These are phyloP conservation scores for Parathielavia hyrcaniae DNA, from an alignment of 495 filamentous ascomycete genomes.

Conservation along the genomic window DNA sequence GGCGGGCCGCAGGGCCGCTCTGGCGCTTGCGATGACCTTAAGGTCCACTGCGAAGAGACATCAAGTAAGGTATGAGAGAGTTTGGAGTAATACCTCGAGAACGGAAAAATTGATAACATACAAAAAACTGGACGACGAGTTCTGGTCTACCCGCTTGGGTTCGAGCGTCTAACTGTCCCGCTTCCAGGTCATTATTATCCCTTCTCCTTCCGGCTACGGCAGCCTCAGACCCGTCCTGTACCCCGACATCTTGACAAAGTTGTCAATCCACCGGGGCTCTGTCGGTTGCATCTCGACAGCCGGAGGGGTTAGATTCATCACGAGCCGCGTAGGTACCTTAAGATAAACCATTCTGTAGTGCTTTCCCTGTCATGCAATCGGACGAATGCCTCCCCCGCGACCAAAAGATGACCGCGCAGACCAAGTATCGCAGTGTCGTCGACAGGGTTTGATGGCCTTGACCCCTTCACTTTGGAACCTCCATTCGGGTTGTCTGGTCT, in stretches of 20 bases:
- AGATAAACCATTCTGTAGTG: too few relatives aligned
- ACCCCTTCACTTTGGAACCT: background rate
- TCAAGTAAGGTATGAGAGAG: too few relatives aligned
- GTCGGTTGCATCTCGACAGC: background rate
- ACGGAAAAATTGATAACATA: too few relatives aligned
- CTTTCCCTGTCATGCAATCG: conserved; percentile 1
- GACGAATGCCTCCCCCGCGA: background rate
- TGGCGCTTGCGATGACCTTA: too few relatives aligned
- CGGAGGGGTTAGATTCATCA: background rate
- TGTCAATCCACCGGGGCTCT: background rate
- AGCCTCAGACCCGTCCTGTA: background rate
- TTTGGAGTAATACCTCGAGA: too few relatives aligned
- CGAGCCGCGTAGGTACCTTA: background rate
- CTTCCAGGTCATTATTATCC: too few relatives aligned
- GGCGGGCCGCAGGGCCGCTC: too few relatives aligned
- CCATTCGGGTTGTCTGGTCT: conserved; percentile 1
- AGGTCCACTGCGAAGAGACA: too few relatives aligned
- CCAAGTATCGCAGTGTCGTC: background rate
- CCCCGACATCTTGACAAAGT: background rate
- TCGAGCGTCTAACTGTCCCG: too few relatives aligned
- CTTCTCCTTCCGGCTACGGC: too few relatives aligned
- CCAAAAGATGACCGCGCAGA: background rate
- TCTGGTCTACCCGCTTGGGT: background rate
- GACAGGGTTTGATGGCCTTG: background rate
- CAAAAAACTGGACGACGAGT: too few relatives aligned